Evolutionary conservation across 805 yeast species (phyloP).

Genomic region (Barnettozyma populi): DNA sequence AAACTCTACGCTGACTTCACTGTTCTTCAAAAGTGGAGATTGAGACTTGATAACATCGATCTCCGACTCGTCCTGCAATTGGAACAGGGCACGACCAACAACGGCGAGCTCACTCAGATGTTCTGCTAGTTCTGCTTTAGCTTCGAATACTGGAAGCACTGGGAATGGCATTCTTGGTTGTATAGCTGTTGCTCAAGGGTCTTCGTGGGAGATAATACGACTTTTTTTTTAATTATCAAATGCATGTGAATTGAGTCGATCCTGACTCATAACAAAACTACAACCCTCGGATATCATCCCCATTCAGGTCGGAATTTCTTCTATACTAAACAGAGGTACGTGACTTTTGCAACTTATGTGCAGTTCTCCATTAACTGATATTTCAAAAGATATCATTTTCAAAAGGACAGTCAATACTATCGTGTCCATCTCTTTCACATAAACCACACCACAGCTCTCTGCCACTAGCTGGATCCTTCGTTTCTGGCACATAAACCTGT

Average conservation of each 20-base stretch:
- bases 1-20: slow-evolving; percentile 24
- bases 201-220: background rate
- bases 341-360: too few species aligned
- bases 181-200: background rate
- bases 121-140: slow-evolving; percentile 8
- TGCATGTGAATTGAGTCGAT: background rate
- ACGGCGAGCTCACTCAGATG: slow-evolving; percentile 16
- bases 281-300: background rate
- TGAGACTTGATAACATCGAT: slow-evolving; percentile 18
- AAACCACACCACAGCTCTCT: slow-evolving; percentile 84
- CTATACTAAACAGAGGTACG: too few species aligned
- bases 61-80: slow-evolving; percentile 18
- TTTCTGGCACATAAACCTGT: slow-evolving; percentile 46
- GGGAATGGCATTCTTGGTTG: slow-evolving; percentile 31
- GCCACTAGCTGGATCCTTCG: slow-evolving; percentile 66
- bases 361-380: background rate
- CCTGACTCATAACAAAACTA: background rate
- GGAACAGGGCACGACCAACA: slow-evolving; percentile 25
- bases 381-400: slow-evolving; percentile 31
- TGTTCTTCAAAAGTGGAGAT: slow-evolving; percentile 11
- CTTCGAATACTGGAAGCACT: slow-evolving; percentile 29
- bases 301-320: too few species aligned
- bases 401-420: slow-evolving; percentile 82
- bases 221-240: background rate
- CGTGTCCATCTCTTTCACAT: slow-evolving; percentile 89